Percentiles rank a stretch among this genome's conserved stretches.
These are phyloP conservation scores for Takakia lepidozioides DNA, from an alignment of 225 moss, liverwort and hornwort species.

Conservation along the genomic window DNA sequence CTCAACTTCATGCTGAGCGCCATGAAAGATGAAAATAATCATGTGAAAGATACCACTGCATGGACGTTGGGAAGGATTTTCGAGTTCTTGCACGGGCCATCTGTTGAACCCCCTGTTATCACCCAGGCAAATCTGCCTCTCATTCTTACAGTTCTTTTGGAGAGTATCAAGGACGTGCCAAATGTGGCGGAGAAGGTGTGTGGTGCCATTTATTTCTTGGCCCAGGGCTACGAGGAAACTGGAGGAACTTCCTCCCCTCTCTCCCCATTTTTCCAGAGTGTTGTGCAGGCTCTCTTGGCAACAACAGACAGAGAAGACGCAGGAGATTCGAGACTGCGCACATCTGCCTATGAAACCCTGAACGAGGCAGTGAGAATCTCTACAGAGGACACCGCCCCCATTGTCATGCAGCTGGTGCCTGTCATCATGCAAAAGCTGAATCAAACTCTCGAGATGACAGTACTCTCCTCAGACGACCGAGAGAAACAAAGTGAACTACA, in stretches of 20 bases:
- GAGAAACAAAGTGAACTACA: constrained; percentile 1
- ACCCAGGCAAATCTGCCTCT: background rate
- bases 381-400: constrained; percentile 4
- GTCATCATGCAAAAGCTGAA: background rate
- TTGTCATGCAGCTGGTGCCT: constrained; percentile 8
- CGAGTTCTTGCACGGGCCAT: background rate
- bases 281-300: constrained; percentile 3
- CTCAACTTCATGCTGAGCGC: constrained; percentile 5
- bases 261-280: constrained; percentile 4
- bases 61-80: constrained; percentile 2
- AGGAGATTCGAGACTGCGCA: constrained; percentile 4
- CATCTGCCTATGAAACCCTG: constrained; percentile 5
- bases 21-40: constrained; percentile 10
- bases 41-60: constrained; percentile 5
- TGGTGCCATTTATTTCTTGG: constrained; percentile 1
- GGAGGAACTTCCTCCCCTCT: constrained; percentile 4
- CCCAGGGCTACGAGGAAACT: constrained; percentile 6
- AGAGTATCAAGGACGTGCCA: constrained; percentile 4
- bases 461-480: constrained; percentile 4
- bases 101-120: background rate
- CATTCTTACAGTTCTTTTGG: constrained; percentile 3
- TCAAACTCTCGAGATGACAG: constrained; percentile 3
- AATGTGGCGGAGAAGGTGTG: background rate
- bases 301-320: constrained; percentile 9
- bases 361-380: constrained; percentile 6